Evolutionary conservation across 2,329 filamentous ascomycete genomes (phyloP).

Genomic region (Fusarium vanettenii): DNA sequence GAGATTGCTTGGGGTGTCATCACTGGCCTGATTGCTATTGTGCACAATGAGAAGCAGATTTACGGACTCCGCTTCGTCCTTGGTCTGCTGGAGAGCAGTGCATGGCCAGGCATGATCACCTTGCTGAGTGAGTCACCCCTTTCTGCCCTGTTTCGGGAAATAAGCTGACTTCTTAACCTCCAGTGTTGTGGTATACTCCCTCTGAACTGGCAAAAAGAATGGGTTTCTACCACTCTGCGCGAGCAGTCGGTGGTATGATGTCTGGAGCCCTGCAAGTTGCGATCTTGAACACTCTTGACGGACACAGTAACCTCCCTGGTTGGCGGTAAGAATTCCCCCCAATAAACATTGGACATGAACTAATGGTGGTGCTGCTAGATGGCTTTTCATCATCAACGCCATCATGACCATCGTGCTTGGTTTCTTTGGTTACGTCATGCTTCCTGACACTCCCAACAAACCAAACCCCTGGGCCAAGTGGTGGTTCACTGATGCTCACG

Average conservation of each 20-base stretch:
- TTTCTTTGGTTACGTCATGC: not conserved
- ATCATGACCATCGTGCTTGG: not conserved
- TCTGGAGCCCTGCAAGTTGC: not conserved
- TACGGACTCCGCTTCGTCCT: not conserved
- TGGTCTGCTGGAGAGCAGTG: not conserved
- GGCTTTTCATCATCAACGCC: not conserved
- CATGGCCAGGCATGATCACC: not conserved
- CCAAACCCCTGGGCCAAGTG: not conserved
- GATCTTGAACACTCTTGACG: not conserved
- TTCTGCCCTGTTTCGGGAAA: accelerated
- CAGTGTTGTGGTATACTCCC: not conserved
- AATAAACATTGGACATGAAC: not conserved
- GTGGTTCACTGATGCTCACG: not conserved
- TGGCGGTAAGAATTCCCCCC: not conserved
- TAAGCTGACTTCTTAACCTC: not conserved
- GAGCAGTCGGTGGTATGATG: not conserved
- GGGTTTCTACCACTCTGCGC: not conserved
- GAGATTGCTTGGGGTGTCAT: not conserved
- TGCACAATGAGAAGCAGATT: not conserved
- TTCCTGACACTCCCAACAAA: not conserved
- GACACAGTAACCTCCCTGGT: not conserved
- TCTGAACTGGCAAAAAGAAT: not conserved
- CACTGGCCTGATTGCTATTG: not conserved
- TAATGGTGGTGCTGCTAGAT: not conserved
- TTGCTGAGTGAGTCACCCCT: not conserved